phyloP scores from a whole-genome alignment of 129 eudicot genomes.

The Glebionis coronaria region DNA sequence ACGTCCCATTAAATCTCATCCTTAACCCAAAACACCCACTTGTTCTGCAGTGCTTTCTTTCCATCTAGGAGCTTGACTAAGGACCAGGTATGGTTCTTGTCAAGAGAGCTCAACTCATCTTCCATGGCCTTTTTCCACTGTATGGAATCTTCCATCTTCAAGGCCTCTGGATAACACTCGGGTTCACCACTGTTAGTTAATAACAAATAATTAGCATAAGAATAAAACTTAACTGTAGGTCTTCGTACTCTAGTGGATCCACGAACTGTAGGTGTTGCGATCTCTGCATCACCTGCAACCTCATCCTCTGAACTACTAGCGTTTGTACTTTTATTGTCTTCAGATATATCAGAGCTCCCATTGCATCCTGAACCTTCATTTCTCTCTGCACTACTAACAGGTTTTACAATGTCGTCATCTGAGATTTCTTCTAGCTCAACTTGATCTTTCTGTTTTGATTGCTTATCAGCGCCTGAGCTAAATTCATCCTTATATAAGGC shows the following conservation, averaged over 20 bases:
- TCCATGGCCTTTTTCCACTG: not conserved
- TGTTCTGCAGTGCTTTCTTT: not conserved
- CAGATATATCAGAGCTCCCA: not conserved
- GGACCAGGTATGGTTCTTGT: not conserved
- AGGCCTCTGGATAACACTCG: not conserved
- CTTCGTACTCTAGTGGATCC: too few species aligned
- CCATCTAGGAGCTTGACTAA: not conserved
- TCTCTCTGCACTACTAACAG: not conserved
- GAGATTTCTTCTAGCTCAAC: too few species aligned
- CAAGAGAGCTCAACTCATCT: not conserved
- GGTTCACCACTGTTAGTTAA: not conserved
- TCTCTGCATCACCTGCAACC: too few species aligned
- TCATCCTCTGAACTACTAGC: too few species aligned
- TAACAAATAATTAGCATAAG: too few species aligned
- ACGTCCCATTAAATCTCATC: not conserved
- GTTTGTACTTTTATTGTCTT: too few species aligned
- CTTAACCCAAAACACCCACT: not conserved
- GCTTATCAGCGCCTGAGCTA: too few species aligned
- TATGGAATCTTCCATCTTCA: not conserved
- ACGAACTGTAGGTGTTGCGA: too few species aligned
- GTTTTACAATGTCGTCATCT: not conserved
- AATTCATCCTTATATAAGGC: not conserved
- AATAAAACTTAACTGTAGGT: too few species aligned
- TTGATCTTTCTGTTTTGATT: too few species aligned
- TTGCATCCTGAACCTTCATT: not conserved